phyloP scores from a whole-genome alignment of 768 basidiomycete species.

The Hemileccinum rubropunctum region DNA sequence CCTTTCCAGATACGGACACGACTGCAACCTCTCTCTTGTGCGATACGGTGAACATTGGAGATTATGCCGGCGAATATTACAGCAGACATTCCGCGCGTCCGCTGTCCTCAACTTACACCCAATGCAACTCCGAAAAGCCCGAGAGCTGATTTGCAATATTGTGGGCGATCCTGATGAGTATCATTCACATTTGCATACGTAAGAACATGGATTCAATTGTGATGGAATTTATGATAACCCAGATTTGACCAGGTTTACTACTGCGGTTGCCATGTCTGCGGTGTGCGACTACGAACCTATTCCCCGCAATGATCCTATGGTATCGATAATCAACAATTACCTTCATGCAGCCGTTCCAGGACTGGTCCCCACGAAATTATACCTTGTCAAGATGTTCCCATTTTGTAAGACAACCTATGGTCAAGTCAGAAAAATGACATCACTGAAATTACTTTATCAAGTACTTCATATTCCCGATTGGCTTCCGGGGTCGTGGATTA shows the following conservation, averaged over 20 bases:
- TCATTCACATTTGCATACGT: background rate
- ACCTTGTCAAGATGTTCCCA: constrained; percentile 4
- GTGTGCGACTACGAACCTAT: constrained; percentile 4
- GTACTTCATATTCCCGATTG: constrained; percentile 21
- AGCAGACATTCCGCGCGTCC: background rate
- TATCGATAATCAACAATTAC: background rate
- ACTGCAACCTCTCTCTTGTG: constrained; percentile 1
- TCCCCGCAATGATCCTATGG: constrained; percentile 3
- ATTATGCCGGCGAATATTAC: constrained; percentile 6
- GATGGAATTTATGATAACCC: background rate
- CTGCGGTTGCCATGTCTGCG: constrained; percentile 1
- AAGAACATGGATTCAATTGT: background rate
- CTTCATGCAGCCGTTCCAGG: background rate
- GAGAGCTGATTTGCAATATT: background rate
- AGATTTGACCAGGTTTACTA: background rate
- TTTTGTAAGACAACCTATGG: constrained; percentile 2
- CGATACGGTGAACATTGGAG: constrained; percentile 6
- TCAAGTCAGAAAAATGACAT: background rate
- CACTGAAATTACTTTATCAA: background rate
- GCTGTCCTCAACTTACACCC: background rate
- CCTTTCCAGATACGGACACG: constrained; percentile 2
- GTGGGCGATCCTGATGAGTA: background rate
- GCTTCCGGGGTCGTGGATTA: constrained; percentile 12
- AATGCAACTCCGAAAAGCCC: constrained; percentile 2
- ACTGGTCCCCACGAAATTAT: background rate